Percentiles rank a stretch among this genome's conserved stretches.
These are phyloP conservation scores for Pulicaria dysenterica DNA, from an alignment of 129 eudicot species.

Conservation along the genomic window DNA sequence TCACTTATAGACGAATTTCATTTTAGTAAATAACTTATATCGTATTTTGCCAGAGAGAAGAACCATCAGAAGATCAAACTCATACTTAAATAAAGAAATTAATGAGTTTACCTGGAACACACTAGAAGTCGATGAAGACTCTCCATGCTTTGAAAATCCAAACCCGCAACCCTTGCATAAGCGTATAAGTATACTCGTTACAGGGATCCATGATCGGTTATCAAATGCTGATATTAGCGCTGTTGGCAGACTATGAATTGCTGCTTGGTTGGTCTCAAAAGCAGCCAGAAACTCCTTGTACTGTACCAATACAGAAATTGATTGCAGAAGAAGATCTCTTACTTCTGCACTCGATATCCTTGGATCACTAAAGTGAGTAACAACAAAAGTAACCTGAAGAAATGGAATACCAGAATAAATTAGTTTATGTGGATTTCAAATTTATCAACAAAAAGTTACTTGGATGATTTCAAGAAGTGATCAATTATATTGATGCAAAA, in stretches of 20 bases:
- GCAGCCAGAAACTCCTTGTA: constrained; percentile 78
- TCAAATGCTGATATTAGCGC: constrained; percentile 92
- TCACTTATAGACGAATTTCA: too few species aligned
- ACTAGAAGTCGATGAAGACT: constrained; percentile 71
- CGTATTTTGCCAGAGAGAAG: not conserved
- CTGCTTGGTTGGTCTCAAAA: constrained; percentile 90
- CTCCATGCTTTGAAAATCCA: constrained; percentile 84
- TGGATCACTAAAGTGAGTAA: constrained; percentile 83
- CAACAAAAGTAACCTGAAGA: constrained; percentile 85
- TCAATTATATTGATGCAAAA: not conserved
- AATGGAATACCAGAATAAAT: constrained; percentile 18
- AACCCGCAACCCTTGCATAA: constrained; percentile 92
- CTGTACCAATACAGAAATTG: constrained; percentile 87
- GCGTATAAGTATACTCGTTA: constrained; percentile 79
- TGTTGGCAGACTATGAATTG: constrained; percentile 67
- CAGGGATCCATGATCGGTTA: constrained; percentile 95
- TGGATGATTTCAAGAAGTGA: not conserved
- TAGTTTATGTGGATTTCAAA: constrained; percentile 19
- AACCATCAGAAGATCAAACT: too few species aligned
- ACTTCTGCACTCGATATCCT: constrained; percentile 94
- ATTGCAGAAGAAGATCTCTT: constrained; percentile 92
- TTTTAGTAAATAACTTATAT: not conserved
- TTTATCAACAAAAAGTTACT: not conserved
- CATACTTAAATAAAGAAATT: too few species aligned
- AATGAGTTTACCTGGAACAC: constrained; percentile 59